A percentile compares a stretch with the other conserved stretches of the same genome.
These are phyloP conservation scores for Phytophthora crassamura DNA, from an alignment of 352 stramenopile species.

Conservation along the genomic window DNA sequence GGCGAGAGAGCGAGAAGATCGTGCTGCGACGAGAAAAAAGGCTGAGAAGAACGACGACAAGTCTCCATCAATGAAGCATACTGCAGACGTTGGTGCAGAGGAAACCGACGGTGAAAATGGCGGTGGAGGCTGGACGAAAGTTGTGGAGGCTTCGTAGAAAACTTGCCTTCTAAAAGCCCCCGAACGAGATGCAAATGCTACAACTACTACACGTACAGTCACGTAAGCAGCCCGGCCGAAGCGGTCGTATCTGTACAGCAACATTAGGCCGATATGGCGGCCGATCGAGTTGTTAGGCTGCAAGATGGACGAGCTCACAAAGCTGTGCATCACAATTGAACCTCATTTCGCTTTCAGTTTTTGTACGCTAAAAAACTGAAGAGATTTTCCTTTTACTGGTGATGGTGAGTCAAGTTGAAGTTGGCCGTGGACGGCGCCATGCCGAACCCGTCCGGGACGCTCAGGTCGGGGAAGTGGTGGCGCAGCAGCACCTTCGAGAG, in stretches of 20 bases:
- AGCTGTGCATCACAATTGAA: too few relatives aligned
- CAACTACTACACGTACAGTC: too few relatives aligned
- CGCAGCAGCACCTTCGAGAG: slow-evolving; percentile 77
- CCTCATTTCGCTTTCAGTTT: too few relatives aligned
- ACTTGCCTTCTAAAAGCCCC: background rate
- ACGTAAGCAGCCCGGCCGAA: too few relatives aligned
- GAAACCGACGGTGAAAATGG: background rate
- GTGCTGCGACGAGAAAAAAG: slow-evolving; percentile 2
- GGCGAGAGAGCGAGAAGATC: slow-evolving; percentile 49
- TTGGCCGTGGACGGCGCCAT: slow-evolving; percentile 84
- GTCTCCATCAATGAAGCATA: background rate
- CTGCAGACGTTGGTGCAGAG: background rate
- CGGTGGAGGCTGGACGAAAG: slow-evolving; percentile 29
- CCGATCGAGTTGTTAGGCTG: too few relatives aligned
- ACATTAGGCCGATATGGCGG: too few relatives aligned
- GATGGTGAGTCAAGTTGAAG: slow-evolving; percentile 31
- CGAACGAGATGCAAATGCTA: too few relatives aligned
- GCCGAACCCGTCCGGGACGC: slow-evolving; percentile 60
- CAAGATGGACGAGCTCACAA: too few relatives aligned
- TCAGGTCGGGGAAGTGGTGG: slow-evolving; percentile 65
- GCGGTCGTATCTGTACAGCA: too few relatives aligned
- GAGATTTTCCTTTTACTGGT: background rate
- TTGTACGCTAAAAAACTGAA: too few relatives aligned
- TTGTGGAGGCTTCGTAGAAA: slow-evolving; percentile 7
- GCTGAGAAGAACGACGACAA: slow-evolving; percentile 18